A percentile compares a stretch with the other conserved stretches of the same genome.
phyloP scores from a whole-genome alignment of 2,329 filamentous ascomycete species.

The Harringtonia aguacate region DNA sequence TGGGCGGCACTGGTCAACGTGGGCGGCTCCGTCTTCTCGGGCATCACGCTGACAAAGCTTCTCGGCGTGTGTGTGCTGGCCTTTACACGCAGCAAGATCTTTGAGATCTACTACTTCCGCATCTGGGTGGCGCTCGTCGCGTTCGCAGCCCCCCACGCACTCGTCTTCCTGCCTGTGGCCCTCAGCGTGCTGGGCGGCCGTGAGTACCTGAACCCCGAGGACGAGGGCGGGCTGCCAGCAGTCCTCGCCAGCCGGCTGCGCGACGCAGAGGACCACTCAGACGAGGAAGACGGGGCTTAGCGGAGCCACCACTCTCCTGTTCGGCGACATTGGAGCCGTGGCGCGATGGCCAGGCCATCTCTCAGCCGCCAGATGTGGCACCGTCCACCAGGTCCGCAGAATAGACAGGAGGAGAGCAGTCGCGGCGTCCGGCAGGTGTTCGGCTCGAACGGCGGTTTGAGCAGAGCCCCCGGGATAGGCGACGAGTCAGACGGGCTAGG shows the following conservation, averaged over 20 bases:
- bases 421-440: too few relatives aligned
- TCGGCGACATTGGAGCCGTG: background rate
- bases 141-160: constrained; percentile 78
- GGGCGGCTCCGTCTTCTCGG: constrained; percentile 86
- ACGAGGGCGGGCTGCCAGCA: constrained; percentile 79
- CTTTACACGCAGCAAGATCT: constrained; percentile 95
- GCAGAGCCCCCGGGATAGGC: too few relatives aligned
- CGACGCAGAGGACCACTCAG: constrained; percentile 66
- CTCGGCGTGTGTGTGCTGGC: constrained; percentile 85
- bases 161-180: constrained; percentile 85
- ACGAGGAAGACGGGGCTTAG: constrained; percentile 41
- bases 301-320: background rate
- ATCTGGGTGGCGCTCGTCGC: constrained; percentile 89
- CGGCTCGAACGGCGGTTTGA: too few relatives aligned
- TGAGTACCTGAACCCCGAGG: constrained; percentile 80
- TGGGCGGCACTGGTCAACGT: constrained; percentile 95
- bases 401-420: too few relatives aligned
- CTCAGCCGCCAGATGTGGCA: too few relatives aligned
- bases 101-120: constrained; percentile 98
- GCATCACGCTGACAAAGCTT: constrained; percentile 92
- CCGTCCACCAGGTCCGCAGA: too few relatives aligned
- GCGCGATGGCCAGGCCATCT: background rate
- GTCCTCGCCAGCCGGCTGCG: constrained; percentile 55
- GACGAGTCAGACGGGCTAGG: too few relatives aligned
- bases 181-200: constrained; percentile 77